Evolutionary conservation across 1,139 yeast genomes (phyloP).

Genomic region (Pneumocystis carinii): DNA sequence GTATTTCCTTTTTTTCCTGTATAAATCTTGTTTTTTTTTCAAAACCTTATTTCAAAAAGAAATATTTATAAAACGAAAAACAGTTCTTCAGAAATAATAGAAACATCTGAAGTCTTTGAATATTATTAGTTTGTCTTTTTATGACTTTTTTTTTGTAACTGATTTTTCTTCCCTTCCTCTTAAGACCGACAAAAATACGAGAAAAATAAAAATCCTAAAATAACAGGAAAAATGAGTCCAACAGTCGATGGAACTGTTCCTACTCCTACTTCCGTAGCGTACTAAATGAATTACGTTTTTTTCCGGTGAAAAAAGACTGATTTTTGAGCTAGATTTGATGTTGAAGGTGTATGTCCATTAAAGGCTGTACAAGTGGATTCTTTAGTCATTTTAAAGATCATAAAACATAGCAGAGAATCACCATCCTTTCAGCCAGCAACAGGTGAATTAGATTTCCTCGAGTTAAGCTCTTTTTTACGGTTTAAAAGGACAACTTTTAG

Average conservation of each 20-base stretch:
- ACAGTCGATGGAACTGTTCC: not conserved
- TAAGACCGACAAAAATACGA: not conserved
- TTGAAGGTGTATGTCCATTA: conserved; percentile 9
- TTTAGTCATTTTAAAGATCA: conserved; percentile 47
- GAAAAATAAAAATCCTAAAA: too few relatives aligned
- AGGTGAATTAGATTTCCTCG: not conserved
- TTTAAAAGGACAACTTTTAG: conserved; percentile 60
- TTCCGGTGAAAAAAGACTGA: not conserved
- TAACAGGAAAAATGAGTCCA: not conserved
- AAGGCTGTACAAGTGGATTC: conserved; percentile 11
- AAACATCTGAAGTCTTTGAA: too few relatives aligned
- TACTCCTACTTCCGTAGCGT: not conserved
- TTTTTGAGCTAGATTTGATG: conserved; percentile 7
- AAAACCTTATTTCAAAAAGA: too few relatives aligned
- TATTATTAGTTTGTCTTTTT: too few relatives aligned
- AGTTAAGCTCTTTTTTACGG: conserved; percentile 18
- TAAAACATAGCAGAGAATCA: conserved; percentile 58
- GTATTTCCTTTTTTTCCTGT: too few relatives aligned
- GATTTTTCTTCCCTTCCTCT: too few relatives aligned
- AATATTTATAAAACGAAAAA: too few relatives aligned
- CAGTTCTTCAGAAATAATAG: too few relatives aligned
- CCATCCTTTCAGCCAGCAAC: conserved; percentile 33
- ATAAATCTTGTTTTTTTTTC: too few relatives aligned
- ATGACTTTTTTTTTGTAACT: too few relatives aligned
- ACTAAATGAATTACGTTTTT: not conserved